These are phyloP conservation scores for Aureobasidium sp. DNA, from an alignment of 2,329 filamentous ascomycete genomes.

Conservation along the genomic window DNA sequence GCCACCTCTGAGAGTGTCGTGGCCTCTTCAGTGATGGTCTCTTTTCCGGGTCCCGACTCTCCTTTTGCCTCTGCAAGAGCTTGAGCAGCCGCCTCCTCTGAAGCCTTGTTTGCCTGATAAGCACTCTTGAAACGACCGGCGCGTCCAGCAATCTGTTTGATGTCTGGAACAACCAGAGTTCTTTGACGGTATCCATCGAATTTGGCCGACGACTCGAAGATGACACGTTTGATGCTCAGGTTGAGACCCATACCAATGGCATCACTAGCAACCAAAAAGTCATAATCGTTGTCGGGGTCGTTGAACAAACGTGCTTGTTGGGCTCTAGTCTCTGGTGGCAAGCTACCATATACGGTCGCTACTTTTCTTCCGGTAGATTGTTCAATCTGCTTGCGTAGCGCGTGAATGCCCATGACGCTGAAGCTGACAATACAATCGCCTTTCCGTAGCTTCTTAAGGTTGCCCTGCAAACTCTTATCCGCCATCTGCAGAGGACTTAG, in stretches of 20 bases:
- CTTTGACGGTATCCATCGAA: conserved; percentile 55
- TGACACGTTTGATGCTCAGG: conserved; percentile 76
- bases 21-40: not conserved
- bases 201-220: conserved; percentile 76
- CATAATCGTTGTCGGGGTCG: conserved; percentile 90
- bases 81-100: conserved; percentile 22
- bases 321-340: conserved; percentile 88
- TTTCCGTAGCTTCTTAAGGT: conserved; percentile 65
- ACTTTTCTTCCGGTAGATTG: conserved; percentile 67
- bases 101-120: conserved; percentile 41
- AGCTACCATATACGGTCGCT: conserved; percentile 84
- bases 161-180: conserved; percentile 62
- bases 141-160: conserved; percentile 92
- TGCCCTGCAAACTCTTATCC: conserved; percentile 53
- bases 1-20: not conserved
- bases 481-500: conserved; percentile 70
- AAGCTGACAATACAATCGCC: conserved; percentile 90
- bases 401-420: conserved; percentile 73
- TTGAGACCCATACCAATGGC: conserved; percentile 98
- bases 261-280: conserved; percentile 87
- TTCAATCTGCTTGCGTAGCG: conserved; percentile 72
- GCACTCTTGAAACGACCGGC: conserved; percentile 81
- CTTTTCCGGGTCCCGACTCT: conserved; percentile 18
- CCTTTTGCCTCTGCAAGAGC: conserved; percentile 24
- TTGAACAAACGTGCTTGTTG: conserved; percentile 92